phyloP scores from a whole-genome alignment of 2,329 filamentous ascomycete species.

The Trichoderma endophyticum region DNA sequence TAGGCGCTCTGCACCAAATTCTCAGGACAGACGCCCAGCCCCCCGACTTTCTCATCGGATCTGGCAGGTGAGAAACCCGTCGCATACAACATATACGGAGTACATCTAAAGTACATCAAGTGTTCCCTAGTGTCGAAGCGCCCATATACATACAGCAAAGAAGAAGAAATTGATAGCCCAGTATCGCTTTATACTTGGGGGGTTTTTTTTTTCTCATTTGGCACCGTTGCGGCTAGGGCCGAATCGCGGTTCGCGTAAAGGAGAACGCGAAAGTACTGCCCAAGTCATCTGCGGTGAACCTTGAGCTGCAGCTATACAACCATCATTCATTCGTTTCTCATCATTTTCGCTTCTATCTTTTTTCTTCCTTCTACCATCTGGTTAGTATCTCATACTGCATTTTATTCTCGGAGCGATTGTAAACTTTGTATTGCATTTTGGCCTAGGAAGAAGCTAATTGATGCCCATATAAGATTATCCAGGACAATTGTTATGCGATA shows the following conservation, averaged over 20 bases:
- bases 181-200: not conserved
- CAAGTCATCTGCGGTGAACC: not conserved
- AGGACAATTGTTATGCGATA: not conserved
- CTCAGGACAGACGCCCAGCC: conserved; percentile 23
- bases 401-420: not conserved
- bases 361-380: not conserved
- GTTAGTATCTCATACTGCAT: not conserved
- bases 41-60: conserved; percentile 24
- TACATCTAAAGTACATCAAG: not conserved
- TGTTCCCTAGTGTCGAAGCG: not conserved
- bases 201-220: not conserved
- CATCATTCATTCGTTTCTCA: not conserved
- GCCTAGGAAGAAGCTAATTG: not conserved
- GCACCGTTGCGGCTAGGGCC: not conserved
- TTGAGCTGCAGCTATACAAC: not conserved
- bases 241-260: not conserved
- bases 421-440: not conserved
- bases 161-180: not conserved
- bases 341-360: not conserved
- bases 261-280: not conserved
- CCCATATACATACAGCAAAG: not conserved
- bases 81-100: not conserved
- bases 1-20: conserved; percentile 28
- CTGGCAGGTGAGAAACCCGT: conserved; percentile 5
- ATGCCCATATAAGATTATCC: not conserved